These are phyloP conservation scores for Colletotrichum higginsianum DNA, from an alignment of 2,329 filamentous ascomycete species.

Conservation along the genomic window DNA sequence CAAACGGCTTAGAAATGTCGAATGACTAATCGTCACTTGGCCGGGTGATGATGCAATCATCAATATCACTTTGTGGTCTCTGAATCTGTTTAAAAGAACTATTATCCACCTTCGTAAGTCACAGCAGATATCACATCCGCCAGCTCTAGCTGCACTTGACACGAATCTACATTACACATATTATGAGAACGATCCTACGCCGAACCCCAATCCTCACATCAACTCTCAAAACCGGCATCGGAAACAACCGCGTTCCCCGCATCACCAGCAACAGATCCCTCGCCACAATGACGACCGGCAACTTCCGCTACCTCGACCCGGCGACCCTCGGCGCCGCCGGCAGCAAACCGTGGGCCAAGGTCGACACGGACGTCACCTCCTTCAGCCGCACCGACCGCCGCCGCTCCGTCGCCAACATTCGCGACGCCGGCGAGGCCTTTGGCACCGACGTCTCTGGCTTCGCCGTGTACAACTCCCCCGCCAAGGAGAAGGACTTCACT, in stretches of 20 bases:
- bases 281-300: conserved; percentile 68
- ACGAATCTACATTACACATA: background rate
- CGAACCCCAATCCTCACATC: conserved; percentile 4
- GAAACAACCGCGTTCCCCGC: background rate
- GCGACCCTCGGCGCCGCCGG: conserved; percentile 55
- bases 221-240: background rate
- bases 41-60: conserved; percentile 27
- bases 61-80: background rate
- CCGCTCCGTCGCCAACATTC: conserved; percentile 68
- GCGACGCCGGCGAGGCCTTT: conserved; percentile 65
- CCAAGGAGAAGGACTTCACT: conserved; percentile 68
- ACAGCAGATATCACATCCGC: background rate
- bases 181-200: conserved; percentile 26
- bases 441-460: conserved; percentile 73
- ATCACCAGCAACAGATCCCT: background rate
- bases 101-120: no score
- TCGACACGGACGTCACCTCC: conserved; percentile 71
- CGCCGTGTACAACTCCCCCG: conserved; percentile 66
- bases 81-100: conserved; percentile 6
- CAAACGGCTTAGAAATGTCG: conserved; percentile 36
- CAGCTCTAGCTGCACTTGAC: background rate
- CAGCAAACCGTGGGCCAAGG: conserved; percentile 75
- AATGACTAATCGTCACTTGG: conserved; percentile 30
- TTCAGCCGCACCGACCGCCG: conserved; percentile 63
- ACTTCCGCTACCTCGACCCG: conserved; percentile 74